Conservation (phyloP, 2,329 filamentous ascomycete species). For the Septoria linicola region DNA sequence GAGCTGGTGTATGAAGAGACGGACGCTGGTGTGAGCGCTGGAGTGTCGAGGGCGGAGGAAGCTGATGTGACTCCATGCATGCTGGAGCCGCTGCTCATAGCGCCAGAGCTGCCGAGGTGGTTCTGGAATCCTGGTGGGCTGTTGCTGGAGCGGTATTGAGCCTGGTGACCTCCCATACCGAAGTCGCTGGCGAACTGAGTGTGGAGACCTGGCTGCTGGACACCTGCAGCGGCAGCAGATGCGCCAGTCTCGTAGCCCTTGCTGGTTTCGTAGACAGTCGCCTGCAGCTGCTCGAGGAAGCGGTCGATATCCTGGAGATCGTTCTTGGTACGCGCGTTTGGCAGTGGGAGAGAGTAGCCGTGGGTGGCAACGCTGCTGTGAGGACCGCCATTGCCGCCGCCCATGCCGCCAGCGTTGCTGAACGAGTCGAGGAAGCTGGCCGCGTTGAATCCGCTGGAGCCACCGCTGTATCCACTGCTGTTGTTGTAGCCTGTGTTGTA, state of each 20-base stretch:
- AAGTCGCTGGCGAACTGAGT: conserved; percentile 47
- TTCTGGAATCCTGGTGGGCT: conserved; percentile 50
- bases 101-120: conserved; percentile 31
- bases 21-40: conserved; percentile 73
- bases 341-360: conserved; percentile 79
- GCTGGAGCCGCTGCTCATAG: conserved; percentile 42
- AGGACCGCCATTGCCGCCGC: conserved; percentile 44
- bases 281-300: conserved; percentile 92
- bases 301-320: conserved; percentile 92
- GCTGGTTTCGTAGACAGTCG: conserved; percentile 91
- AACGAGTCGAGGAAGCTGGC: conserved; percentile 40
- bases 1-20: conserved; percentile 71
- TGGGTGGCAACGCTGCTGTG: conserved; percentile 64
- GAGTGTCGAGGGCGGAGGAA: conserved; percentile 59
- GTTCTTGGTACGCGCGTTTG: conserved; percentile 89
- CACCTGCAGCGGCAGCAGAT: conserved; percentile 72
- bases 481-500: conserved; percentile 42
- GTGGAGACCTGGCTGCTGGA: conserved; percentile 71
- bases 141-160: conserved; percentile 55
- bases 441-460: conserved; percentile 34
- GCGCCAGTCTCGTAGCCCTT: conserved; percentile 72
- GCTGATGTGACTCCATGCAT: conserved; percentile 42
- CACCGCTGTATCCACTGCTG: conserved; percentile 27
- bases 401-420: conserved; percentile 29
- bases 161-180: conserved; percentile 52